Evolutionary conservation across 371 early-diverging fungal species (phyloP), one percentile per base, ranked within the genome.

Genomic region (Apophysomyces trapeziformis): DNA sequence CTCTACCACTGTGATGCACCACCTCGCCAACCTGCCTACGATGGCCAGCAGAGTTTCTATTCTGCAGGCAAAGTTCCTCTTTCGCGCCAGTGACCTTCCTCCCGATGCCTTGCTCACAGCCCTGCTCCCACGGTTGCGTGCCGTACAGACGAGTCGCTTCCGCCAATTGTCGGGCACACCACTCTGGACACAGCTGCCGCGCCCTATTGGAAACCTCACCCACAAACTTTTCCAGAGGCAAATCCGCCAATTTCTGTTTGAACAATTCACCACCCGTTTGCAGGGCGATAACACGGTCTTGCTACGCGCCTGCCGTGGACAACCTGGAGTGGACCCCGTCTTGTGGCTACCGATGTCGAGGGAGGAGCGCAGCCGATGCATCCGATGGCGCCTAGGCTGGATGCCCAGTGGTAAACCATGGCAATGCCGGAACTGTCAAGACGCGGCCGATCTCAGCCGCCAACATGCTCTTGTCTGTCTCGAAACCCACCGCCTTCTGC

Each of bases 341-440:
- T n/a, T 68, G 18, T 43, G 44, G 35, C 37, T 63, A 11, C 64
- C 68, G 2, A 4, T 61, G 38, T 57, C 58, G 4, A 37, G 43
- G 16, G 21, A 21, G 32, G 57, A 67, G 18, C 57, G 57, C 6
- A 58, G 57, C 37, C 54, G 58, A 16, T 47, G 63, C 11, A 45
- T 64, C 6, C 61, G 66, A 0, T 66, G 60, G 60, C 66, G 66
- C 37, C 21, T 66, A 21, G 66, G 65, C n/a, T 64, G 65, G 65
- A 18, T 64, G 3, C 65, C 65, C 3, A 58, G 65, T 1, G 56
- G 56, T 11, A 36, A 41, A 21, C 63, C 63, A 0, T 35, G 50
- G 36, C n/a, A 9, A 4, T 63, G 63, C 39, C 50, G 7, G 4
- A 37, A 50, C 36, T 44, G 63, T 3, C 11, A 3, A 14, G 63